Conservation (phyloP, 2,329 filamentous ascomycete genomes). For the Penicillium rolfsii region DNA sequence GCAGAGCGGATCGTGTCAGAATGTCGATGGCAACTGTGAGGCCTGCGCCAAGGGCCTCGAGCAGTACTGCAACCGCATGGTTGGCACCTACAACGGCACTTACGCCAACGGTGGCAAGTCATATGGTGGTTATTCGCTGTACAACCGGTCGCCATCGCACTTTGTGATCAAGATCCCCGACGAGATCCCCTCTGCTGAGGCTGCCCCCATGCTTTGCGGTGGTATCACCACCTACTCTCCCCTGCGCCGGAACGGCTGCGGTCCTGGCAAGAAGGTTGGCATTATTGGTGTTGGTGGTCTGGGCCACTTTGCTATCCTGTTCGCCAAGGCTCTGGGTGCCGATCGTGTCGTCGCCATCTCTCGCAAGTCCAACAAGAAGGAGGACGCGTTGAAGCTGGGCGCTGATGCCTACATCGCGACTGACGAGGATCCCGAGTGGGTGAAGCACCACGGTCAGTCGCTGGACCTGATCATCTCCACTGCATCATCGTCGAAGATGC, state of each 20-base stretch:
- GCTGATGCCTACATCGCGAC: constrained; percentile 61
- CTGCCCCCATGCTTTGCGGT: constrained; percentile 74
- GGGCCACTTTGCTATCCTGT: constrained; percentile 72
- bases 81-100: constrained; percentile 36
- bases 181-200: constrained; percentile 50
- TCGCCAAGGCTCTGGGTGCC: constrained; percentile 67
- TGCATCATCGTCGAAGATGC: constrained; percentile 55
- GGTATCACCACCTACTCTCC: constrained; percentile 74
- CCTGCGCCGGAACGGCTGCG: constrained; percentile 65
- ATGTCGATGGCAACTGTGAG: constrained; percentile 52
- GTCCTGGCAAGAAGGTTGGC: constrained; percentile 70
- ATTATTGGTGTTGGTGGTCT: constrained; percentile 73
- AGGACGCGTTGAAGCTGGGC: constrained; percentile 59
- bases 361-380: constrained; percentile 53
- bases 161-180: constrained; percentile 64
- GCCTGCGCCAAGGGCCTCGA: constrained; percentile 51
- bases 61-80: constrained; percentile 37
- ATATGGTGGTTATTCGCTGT: constrained; percentile 68
- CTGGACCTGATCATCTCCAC: constrained; percentile 62
- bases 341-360: constrained; percentile 62
- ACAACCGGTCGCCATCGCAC: constrained; percentile 58
- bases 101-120: constrained; percentile 59
- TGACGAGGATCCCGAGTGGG: constrained; percentile 58
- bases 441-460: constrained; percentile 48
- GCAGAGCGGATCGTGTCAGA: constrained; percentile 58